Percentiles rank a stretch among this genome's conserved stretches.
Conservation (phyloP, 225 moss, liverwort and hornwort genomes). For the Thuidium tamariscinum region DNA sequence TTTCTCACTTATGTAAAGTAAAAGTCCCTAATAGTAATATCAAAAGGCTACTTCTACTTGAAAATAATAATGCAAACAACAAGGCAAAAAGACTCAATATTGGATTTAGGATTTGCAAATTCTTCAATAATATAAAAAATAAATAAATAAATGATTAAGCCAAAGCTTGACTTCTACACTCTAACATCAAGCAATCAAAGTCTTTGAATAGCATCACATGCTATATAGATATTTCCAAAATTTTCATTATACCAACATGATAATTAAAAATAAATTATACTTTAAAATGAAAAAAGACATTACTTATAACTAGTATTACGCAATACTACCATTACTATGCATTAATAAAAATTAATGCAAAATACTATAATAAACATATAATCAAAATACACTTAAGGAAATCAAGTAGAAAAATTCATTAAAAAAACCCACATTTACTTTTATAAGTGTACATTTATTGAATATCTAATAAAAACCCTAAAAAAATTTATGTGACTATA, state of each 20-base stretch:
- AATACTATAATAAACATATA: not conserved
- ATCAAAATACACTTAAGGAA: not conserved
- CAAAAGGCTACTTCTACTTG: not conserved
- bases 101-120: not conserved
- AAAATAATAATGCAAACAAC: not conserved
- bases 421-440: not conserved
- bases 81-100: not conserved
- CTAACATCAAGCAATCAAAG: not conserved
- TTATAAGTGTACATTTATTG: not conserved
- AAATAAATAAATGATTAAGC: not conserved
- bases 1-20: not conserved
- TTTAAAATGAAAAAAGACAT: not conserved
- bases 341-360: not conserved
- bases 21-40: not conserved
- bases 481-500: too few relatives aligned
- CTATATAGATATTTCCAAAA: not conserved
- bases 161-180: not conserved
- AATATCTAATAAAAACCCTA: not conserved
- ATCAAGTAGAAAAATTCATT: too few relatives aligned
- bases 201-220: not conserved
- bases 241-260: not conserved
- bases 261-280: not conserved
- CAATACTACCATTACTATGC: not conserved
- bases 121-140: not conserved
- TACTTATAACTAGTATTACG: not conserved